Evolutionary conservation across 1,284 basidiomycete species (phyloP).

Genomic region (Cutaneotrichosporon cavernicola): DNA sequence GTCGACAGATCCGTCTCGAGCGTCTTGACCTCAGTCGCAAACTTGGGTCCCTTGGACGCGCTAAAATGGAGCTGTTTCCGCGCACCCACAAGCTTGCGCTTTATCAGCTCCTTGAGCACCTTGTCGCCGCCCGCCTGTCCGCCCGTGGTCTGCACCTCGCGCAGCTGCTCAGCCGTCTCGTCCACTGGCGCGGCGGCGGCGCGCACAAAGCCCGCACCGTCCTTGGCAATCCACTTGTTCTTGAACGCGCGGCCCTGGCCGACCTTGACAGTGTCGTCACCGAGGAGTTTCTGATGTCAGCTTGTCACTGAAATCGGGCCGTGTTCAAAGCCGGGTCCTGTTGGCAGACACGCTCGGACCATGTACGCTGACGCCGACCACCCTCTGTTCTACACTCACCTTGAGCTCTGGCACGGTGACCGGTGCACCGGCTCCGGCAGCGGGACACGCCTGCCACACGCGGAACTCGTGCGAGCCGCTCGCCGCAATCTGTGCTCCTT

Average conservation of each 20-base stretch:
- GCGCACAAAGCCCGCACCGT: slow-evolving; percentile 82
- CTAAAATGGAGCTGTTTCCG: slow-evolving; percentile 94
- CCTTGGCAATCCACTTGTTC: slow-evolving; percentile 94
- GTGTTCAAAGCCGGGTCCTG: too few relatives aligned
- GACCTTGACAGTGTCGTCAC: slow-evolving; percentile 77
- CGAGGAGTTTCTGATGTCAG: slow-evolving; percentile 53
- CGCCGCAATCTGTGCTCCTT: slow-evolving; percentile 74
- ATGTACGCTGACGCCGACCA: not conserved
- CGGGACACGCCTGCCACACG: slow-evolving; percentile 80
- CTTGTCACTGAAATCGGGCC: not conserved
- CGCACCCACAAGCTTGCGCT: slow-evolving; percentile 74
- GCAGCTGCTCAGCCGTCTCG: slow-evolving; percentile 70
- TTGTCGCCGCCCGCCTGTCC: slow-evolving; percentile 67
- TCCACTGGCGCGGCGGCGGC: slow-evolving; percentile 67
- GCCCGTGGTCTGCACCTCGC: slow-evolving; percentile 66
- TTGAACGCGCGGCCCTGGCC: slow-evolving; percentile 96
- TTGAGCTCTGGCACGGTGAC: slow-evolving; percentile 66
- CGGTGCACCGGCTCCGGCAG: slow-evolving; percentile 66
- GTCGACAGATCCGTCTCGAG: slow-evolving; percentile 96
- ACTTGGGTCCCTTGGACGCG: slow-evolving; percentile 78
- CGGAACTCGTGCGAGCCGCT: slow-evolving; percentile 91
- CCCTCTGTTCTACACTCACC: slow-evolving; percentile 30
- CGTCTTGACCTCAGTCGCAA: slow-evolving; percentile 90
- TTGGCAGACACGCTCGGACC: not conserved
- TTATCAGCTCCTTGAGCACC: slow-evolving; percentile 77